Conservation (phyloP, 148 eudicot genomes). For the Rhododendron ferrugineum region DNA sequence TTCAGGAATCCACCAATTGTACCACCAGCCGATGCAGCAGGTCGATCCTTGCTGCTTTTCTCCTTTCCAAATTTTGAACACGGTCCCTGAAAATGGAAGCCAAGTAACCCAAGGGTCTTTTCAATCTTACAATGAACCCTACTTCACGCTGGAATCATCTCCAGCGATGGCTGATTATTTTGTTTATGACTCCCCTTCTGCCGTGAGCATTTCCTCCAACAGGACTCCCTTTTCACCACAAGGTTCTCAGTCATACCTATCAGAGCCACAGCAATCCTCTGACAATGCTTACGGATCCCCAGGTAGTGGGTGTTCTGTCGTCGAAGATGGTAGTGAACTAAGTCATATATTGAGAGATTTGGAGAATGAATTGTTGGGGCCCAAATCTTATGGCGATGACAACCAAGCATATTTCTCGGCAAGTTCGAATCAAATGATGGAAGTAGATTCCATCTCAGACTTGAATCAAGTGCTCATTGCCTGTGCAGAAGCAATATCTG, state of each 20-base stretch:
- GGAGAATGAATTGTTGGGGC: slow-evolving; percentile 10
- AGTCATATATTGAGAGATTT: slow-evolving; percentile 4
- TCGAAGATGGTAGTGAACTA: slow-evolving; percentile 1
- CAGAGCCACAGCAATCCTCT: slow-evolving; percentile 11
- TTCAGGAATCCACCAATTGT: not conserved
- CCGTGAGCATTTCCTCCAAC: slow-evolving; percentile 14
- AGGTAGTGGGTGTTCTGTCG: slow-evolving; percentile 12
- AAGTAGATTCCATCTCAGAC: not conserved
- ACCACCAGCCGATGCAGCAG: slow-evolving; percentile 17
- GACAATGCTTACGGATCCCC: slow-evolving; percentile 14
- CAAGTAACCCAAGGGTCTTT: not conserved
- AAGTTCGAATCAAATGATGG: slow-evolving; percentile 10
- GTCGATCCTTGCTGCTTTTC: slow-evolving; percentile 10
- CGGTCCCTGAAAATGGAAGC: not conserved
- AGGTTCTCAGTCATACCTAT: slow-evolving; percentile 14
- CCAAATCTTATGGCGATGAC: slow-evolving; percentile 11
- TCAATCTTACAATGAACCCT: not conserved
- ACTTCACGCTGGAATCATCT: slow-evolving; percentile 19
- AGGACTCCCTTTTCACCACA: slow-evolving; percentile 13
- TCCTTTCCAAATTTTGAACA: slow-evolving; percentile 11
- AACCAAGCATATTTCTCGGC: not conserved
- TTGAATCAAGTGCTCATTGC: slow-evolving; percentile 13
- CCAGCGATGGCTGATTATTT: not conserved
- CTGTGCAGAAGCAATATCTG: slow-evolving; percentile 19
- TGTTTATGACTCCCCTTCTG: slow-evolving; percentile 14